A percentile compares a stretch with the other conserved stretches of the same genome.
These are phyloP conservation scores for Spinacia oleracea DNA, from an alignment of 179 eudicot genomes.

Conservation along the genomic window DNA sequence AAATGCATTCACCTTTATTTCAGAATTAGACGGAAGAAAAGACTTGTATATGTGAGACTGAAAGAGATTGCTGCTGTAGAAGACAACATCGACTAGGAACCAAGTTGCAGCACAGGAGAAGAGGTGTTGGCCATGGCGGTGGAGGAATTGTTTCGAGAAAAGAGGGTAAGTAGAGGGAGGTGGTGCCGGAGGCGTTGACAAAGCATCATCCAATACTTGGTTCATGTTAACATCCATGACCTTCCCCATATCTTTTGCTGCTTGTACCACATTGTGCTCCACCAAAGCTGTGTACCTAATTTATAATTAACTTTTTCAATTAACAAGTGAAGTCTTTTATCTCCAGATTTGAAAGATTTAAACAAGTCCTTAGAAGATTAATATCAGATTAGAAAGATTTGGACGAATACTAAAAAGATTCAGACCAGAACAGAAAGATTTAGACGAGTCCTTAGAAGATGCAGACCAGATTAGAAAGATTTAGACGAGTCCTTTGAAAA, in stretches of 20 bases:
- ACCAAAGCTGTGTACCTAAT: constrained; percentile 63
- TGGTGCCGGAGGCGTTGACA: constrained; percentile 4
- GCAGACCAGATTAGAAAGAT: no score
- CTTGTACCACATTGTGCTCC: constrained; percentile 56
- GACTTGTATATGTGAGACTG: constrained; percentile 40
- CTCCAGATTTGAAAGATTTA: no score
- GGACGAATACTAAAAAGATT: no score
- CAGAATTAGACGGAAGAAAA: neutral
- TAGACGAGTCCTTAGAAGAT: no score
- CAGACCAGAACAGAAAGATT: no score
- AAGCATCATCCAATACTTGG: constrained; percentile 30
- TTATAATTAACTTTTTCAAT: neutral
- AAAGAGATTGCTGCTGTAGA: constrained; percentile 63
- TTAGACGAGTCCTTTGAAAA: no score
- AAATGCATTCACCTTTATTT: constrained; percentile 24
- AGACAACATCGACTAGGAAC: constrained; percentile 58
- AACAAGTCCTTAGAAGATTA: no score
- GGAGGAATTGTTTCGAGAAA: constrained; percentile 44
- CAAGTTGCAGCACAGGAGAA: constrained; percentile 51
- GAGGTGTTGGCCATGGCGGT: constrained; percentile 60
- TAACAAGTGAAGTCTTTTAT: neutral
- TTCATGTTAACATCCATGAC: constrained; percentile 40
- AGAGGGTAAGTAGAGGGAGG: constrained; percentile 35
- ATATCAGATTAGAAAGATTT: no score
- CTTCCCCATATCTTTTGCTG: constrained; percentile 64